Evolutionary conservation across 805 yeast genomes (phyloP), one percentile per base, ranked within the genome.

Genomic region (Priceomyces melissophilus): DNA sequence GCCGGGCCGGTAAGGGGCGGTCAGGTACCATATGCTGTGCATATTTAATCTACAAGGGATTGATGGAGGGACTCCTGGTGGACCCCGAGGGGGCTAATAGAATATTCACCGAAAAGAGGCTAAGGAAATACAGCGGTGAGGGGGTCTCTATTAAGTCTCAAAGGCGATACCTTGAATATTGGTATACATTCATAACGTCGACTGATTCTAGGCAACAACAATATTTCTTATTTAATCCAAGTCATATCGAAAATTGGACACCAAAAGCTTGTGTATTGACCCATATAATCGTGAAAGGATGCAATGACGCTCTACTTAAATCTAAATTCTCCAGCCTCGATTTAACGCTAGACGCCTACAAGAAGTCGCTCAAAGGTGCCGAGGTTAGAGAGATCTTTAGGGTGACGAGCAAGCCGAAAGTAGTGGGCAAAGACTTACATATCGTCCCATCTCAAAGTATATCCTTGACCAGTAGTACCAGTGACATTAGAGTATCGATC

Each of bases 1-100:
- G 98, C 57, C 81, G 84, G 53, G 86, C 87, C 48, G 98, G 98
- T 0, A 89, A 88, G 60, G 98, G 98, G 0, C 67, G 98, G 20
- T 82, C 96, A 0, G 97, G 98, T 0, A 73, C 89, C 1, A 61
- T 87, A 1, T 76, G 77, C 5, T 78, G 86, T 44, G 87, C 89
- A 0, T 84, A 79, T 53, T 58, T 90, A 46, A 82, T 89, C 77
- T 70, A 68, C 36, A 2, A 40, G 68, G 40, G 45, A 4, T 39
- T 36, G 27, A 8, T 17, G 7, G 30, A 30, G 9, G 43, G 44
- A 4, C 26, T 37, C 13, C 25, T 2, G 14, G 14, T 39, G 15
- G 14, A 10, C 10, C 37, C 37, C 2, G 35, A 16, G 7, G 30
- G n/a, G 3, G 86, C 89, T 1, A 67, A 76, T 32, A 59, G 58